Evolutionary conservation across 2,329 filamentous ascomycete species (phyloP), one percentile per base, ranked within the genome.

Genomic region (Microascus cirrosus): DNA sequence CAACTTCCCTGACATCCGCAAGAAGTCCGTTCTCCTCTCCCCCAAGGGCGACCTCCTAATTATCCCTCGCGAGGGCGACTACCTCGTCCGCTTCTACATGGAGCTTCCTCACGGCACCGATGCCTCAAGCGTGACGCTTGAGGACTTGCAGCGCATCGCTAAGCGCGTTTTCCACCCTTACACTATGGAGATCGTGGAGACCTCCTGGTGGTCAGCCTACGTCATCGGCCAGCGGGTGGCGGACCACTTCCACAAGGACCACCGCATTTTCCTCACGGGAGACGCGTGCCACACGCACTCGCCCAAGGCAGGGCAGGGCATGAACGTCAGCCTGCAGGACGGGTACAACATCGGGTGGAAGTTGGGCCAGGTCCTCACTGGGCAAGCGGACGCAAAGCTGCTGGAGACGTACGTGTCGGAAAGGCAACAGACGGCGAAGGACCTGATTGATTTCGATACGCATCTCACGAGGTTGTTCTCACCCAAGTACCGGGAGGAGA

Each of bases 291-390:
- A 79, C 64, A 80, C 77, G 0, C 76, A 80, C 62, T 65, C 64
- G 8, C 82, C 82, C 2, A 86, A 86, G 65, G 82, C 81, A 1
- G 83, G 83, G 1, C 83, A 86, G 65, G 84, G 85, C 13, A 87
- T 87, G 84, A 88, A 89, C 62, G 80, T 86, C 6, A 80, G 76
- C 22, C 83, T 88, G 76, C 83, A 86, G 62, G 85, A 89, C 65
- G 63, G 74, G 0, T 81, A 75, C 66, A 82, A 81, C 59, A 73
- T 81, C 0, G 78, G 76, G 1, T 82, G 79, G 79, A 82, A 82
- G 63, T 65, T 82, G 0, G 76, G 70, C 0, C 62, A 70, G 1
- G 71, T 74, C 1, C 63, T 70, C 10, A 71, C 70, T 45, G 74
- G 74, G 2, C 65, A 73, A 2, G 70, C 72, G 0, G 68, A 70